phyloP scores from a whole-genome alignment of 768 basidiomycete genomes.

The Kwoniella botswanensis region DNA sequence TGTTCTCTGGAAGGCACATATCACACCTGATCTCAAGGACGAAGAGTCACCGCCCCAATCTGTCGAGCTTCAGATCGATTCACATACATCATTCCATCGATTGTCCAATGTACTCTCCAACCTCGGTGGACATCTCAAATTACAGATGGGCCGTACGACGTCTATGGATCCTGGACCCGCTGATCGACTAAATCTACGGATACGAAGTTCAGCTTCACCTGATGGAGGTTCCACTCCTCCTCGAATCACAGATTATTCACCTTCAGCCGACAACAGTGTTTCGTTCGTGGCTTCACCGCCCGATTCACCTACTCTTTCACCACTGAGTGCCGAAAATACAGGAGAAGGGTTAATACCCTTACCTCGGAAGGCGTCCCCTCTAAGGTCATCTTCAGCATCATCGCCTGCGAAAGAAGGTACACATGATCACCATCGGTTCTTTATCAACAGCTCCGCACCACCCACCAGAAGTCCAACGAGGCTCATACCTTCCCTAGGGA shows the following conservation, averaged over 20 bases:
- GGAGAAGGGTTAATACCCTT: conserved; percentile 18
- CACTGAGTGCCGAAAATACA: background rate
- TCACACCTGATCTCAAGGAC: conserved; percentile 39
- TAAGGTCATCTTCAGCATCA: background rate
- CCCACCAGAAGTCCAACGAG: background rate
- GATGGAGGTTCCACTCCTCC: conserved; percentile 1
- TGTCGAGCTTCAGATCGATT: background rate
- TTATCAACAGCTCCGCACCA: background rate
- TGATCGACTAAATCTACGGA: conserved; percentile 26
- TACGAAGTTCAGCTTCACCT: conserved; percentile 18
- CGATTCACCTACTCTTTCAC: conserved; percentile 12
- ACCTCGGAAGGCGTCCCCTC: conserved; percentile 13
- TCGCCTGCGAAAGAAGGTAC: conserved; percentile 2
- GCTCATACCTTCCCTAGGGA: conserved; percentile 1
- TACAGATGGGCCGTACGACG: conserved; percentile 27
- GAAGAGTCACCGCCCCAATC: conserved; percentile 5
- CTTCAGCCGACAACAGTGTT: background rate
- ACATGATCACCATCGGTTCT: background rate
- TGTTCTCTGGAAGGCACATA: conserved; percentile 55
- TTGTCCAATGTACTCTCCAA: conserved; percentile 35
- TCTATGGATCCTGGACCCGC: conserved; percentile 38
- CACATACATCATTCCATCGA: conserved; percentile 25
- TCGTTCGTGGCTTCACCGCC: conserved; percentile 17
- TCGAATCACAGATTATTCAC: background rate
- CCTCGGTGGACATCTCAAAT: conserved; percentile 36